Percentiles rank a stretch among this genome's conserved stretches.
phyloP scores from a whole-genome alignment of 2,329 filamentous ascomycete genomes.

The Fusarium sp. region DNA sequence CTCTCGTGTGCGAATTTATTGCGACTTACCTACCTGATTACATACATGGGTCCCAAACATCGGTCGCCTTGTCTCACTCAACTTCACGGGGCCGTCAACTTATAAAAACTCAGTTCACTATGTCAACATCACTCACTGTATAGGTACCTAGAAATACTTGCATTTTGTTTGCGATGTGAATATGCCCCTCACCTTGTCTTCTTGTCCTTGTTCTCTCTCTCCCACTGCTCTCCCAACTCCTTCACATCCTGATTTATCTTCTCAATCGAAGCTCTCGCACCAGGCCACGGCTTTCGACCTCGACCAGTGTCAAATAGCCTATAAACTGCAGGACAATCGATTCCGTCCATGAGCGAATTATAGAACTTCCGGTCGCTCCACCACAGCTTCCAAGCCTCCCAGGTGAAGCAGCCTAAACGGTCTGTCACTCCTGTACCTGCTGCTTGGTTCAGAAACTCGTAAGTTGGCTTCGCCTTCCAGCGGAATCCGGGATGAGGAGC shows the following conservation, averaged over 20 bases:
- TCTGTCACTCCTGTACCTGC: slow-evolving; percentile 60
- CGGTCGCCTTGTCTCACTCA: background rate
- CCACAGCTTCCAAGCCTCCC: slow-evolving; percentile 60
- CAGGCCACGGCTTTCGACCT: slow-evolving; percentile 57
- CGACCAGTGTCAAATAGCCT: slow-evolving; percentile 58
- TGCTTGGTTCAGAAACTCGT: slow-evolving; percentile 56
- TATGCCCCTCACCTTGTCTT: slow-evolving; percentile 31
- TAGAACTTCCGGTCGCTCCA: slow-evolving; percentile 58
- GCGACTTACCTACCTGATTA: no score
- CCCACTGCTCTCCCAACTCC: slow-evolving; percentile 40
- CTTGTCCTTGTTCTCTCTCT: slow-evolving; percentile 41
- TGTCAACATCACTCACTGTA: background rate
- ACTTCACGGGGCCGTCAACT: background rate
- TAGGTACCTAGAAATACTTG: background rate
- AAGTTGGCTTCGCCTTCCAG: slow-evolving; percentile 39
- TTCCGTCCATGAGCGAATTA: slow-evolving; percentile 56
- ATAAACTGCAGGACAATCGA: slow-evolving; percentile 56
- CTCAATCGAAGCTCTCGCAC: slow-evolving; percentile 52
- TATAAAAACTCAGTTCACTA: background rate
- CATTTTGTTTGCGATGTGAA: background rate
- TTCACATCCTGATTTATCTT: slow-evolving; percentile 45
- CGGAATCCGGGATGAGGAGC: slow-evolving; percentile 47
- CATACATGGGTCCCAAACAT: no score
- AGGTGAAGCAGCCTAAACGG: slow-evolving; percentile 55
- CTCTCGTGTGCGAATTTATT: no score